Base-by-base conservation (phyloP, 1,139 yeast species). In the Sugiyamaella castrensis region DNA sequence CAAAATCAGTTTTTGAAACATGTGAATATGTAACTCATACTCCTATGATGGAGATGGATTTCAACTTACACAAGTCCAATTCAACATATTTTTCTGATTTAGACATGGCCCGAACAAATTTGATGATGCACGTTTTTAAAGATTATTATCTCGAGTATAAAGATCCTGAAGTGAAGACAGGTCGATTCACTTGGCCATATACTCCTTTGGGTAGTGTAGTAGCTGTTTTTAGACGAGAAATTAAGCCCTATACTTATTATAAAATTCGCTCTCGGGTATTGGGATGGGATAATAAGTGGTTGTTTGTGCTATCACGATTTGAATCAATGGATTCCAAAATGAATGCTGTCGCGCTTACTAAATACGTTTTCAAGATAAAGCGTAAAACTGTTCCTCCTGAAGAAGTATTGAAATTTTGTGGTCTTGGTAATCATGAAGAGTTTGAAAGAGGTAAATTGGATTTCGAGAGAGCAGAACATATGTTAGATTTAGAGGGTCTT, bases 221-320 rank as follows among this genome's bases (percentile, higher is more conserved):
- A 51, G 77, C 86, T 40, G 71, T 78, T 30, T 91, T 87, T 69
- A 76, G 82, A 54, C 79, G 77, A 53, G 96, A 89, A 63, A 80
- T 91, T 62, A 76, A 71, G 57, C 82, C 91, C 1, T 86, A 82
- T 61, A 79, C 77, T 52, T 61, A 62, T 32, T 91, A 81, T 64
- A 60, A 71, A 4, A 72, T 89, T 29, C 71, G 72, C 38, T 76
- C 85, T 1, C 72, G 81, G 46, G 74, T 91, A 28, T 67, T 86
- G 11, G 87, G 95, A 8, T 89, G 96, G 96, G 94, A 87, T 67
- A 72, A 77, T 33, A 89, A 89, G 66, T 88, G 96, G 96, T 61
- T 91, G 12, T 88, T 81, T 64, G 79, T 87, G 12, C 59, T 86
- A 42, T 79, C 87, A 30, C 76, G 80, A 58, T 86, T 87, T 59